Evolutionary conservation across 2,329 filamentous ascomycete species (phyloP).

Genomic region (Aschersonia sp.): DNA sequence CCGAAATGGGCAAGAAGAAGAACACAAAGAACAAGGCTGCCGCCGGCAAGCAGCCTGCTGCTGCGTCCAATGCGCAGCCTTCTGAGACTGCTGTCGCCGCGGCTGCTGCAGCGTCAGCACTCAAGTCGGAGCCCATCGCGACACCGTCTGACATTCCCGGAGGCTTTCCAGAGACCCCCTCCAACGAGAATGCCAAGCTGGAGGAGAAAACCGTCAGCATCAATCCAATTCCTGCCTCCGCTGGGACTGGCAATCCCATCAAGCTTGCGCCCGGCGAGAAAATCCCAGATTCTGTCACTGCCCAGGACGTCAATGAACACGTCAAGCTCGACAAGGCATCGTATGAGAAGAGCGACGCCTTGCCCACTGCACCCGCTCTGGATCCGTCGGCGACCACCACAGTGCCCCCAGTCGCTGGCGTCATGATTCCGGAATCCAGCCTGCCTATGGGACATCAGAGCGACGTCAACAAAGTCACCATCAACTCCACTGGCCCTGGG

Average conservation of each 20-base stretch:
- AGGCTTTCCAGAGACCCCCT: constrained; percentile 53
- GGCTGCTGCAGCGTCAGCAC: neutral
- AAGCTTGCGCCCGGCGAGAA: constrained; percentile 65
- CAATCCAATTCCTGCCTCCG: constrained; percentile 47
- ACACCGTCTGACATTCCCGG: constrained; percentile 26
- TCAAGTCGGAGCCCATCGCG: constrained; percentile 6
- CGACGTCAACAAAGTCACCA: constrained; percentile 21
- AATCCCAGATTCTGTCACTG: constrained; percentile 55
- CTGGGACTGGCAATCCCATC: constrained; percentile 63
- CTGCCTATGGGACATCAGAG: constrained; percentile 43
- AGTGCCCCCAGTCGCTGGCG: constrained; percentile 41
- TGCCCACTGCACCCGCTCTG: constrained; percentile 27
- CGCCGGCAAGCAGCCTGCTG: constrained; percentile 6
- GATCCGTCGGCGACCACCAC: constrained; percentile 15
- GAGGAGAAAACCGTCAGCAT: constrained; percentile 39
- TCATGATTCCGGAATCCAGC: constrained; percentile 70
- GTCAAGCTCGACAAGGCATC: constrained; percentile 71
- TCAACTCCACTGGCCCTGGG: constrained; percentile 37
- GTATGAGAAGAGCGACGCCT: constrained; percentile 66
- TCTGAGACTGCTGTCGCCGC: constrained; percentile 3
- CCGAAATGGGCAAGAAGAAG: constrained; percentile 40
- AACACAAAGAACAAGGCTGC: constrained; percentile 27
- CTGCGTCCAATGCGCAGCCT: constrained; percentile 4
- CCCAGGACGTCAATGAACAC: constrained; percentile 54
- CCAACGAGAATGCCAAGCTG: constrained; percentile 32